Evolutionary conservation across 257 asterid genomes (phyloP).

Genomic region (Nicotiana otophora): DNA sequence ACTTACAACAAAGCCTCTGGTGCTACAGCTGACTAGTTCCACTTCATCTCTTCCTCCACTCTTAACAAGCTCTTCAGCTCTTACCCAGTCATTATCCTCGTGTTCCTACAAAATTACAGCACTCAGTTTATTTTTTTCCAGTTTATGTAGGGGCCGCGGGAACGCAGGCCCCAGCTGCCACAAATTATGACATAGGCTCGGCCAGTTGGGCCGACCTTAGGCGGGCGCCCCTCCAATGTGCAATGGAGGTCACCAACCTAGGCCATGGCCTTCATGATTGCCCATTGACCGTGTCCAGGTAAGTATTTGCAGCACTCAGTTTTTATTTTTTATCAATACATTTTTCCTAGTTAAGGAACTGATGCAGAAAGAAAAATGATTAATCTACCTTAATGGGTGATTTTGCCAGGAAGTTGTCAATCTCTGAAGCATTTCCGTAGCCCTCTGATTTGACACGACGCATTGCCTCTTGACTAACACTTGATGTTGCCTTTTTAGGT

Average conservation of each 20-base stretch:
- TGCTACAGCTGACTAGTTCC: conserved; percentile 76
- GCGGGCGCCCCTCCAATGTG: no score
- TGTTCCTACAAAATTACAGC: conserved; percentile 44
- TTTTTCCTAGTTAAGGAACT: not conserved
- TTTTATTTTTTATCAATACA: not conserved
- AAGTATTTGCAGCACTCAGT: conserved; percentile 19
- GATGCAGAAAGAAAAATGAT: not conserved
- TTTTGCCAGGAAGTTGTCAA: conserved; percentile 43
- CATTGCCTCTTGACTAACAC: conserved; percentile 27
- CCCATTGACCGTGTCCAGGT: no score
- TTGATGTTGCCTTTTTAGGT: conserved; percentile 35
- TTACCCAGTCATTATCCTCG: conserved; percentile 75
- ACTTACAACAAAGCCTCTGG: conserved; percentile 88
- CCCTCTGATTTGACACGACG: conserved; percentile 28
- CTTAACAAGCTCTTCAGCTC: conserved; percentile 58
- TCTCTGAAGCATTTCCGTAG: conserved; percentile 36
- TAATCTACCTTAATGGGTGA: conserved; percentile 52
- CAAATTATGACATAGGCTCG: no score
- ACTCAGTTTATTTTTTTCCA: conserved; percentile 12
- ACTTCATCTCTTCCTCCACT: conserved; percentile 70
- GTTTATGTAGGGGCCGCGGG: no score
- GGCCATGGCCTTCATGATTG: no score
- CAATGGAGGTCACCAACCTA: no score
- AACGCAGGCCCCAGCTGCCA: no score
- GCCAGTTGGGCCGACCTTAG: no score